Evolutionary conservation across 768 basidiomycete species (phyloP).

Genomic region (Tricholomella constricta): DNA sequence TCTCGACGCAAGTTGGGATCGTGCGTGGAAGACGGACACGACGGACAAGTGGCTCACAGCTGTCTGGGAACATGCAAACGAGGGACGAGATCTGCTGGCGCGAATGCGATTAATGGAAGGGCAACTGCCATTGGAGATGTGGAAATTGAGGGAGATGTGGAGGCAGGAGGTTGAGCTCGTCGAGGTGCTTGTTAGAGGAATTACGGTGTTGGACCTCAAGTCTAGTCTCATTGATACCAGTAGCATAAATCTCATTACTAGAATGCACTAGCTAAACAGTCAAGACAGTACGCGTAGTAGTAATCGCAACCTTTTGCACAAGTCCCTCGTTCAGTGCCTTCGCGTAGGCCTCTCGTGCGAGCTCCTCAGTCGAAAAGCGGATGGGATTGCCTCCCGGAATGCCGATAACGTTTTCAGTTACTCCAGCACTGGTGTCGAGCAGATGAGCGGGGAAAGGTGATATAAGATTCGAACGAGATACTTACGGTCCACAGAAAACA

Average conservation of each 20-base stretch:
- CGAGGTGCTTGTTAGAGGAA: constrained; percentile 2
- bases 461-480: background rate
- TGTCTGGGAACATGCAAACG: constrained; percentile 3
- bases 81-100: background rate
- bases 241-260: no score
- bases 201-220: constrained; percentile 1
- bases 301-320: background rate
- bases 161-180: constrained; percentile 1
- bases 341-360: background rate
- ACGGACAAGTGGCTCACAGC: no score
- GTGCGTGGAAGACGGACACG: no score
- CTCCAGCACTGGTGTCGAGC: background rate
- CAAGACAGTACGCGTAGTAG: no score
- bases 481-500: background rate
- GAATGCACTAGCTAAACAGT: no score
- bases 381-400: background rate
- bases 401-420: background rate
- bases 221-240: no score
- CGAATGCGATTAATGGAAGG: background rate
- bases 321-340: background rate
- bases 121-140: constrained; percentile 1
- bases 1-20: no score
- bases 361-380: background rate
- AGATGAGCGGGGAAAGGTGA: background rate
- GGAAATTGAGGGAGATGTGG: constrained; percentile 5